Evolutionary conservation across 78 protist genomes (phyloP), one percentile per base, ranked within the genome.

Genomic region (Emiliania huxleyi): DNA sequence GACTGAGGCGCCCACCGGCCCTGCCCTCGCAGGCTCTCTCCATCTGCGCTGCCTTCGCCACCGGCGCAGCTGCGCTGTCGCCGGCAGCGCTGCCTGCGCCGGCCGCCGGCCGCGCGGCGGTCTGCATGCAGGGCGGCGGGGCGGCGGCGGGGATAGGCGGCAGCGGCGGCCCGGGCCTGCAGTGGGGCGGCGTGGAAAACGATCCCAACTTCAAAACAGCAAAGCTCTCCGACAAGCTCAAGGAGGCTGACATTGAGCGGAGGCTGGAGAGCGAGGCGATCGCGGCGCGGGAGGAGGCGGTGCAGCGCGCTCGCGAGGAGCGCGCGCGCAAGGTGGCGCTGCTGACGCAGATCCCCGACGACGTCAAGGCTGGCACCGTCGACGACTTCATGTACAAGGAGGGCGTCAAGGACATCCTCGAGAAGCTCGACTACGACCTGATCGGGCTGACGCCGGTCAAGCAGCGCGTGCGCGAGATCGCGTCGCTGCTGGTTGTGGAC

Each of bases 391-490:
- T 81, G 89, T 81, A 29, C 38, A 44, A 44, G n/a, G 89, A 81
- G 48, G 89, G 89, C 52, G 89, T 81, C 38, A 44, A 26, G 56
- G 89, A 81, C 18, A 44, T 81, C n/a, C 89, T 81, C 3, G 56
- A 81, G 56, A 44, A 81, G 52, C 89, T 81, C n/a, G 89, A 81
- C 56, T 42, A 81, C 89, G 89, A 81, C 52, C 52, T 81, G 29
- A 44, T 81, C 89, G 89, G 89, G 18, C 89, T 81, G 29, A 0
- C 0, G 35, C 89, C 89, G 62, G 89, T 81, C 26, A 81, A 81
- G 89, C 37, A 21, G 56, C 89, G 89, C 52, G 89, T 81, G 62
- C 89, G 89, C 35, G 89, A 81, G 48, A 81, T 81, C 52, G 89
- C 89, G 0, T 81, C 89, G 55, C 89, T 81, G 33, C 89, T 81